phyloP scores from a whole-genome alignment of 2,329 filamentous ascomycete species.

The Ambrosiella beaveri region DNA sequence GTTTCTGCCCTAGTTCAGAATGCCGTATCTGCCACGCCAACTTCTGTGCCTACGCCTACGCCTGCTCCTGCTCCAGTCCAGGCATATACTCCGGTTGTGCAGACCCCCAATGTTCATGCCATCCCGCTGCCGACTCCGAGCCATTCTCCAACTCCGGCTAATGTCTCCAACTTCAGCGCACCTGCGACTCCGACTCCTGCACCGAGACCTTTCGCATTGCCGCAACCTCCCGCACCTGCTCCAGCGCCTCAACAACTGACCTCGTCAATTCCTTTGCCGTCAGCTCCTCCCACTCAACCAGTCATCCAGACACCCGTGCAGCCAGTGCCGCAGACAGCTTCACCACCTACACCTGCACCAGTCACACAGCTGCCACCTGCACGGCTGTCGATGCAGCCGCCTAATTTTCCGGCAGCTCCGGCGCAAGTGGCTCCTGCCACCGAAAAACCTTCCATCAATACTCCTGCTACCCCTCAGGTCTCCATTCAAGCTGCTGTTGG shows the following conservation, averaged over 20 bases:
- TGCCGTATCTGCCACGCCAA: not conserved
- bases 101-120: not conserved
- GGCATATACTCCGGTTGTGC: not conserved
- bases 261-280: not conserved
- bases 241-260: not conserved
- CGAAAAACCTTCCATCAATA: not conserved
- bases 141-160: not conserved
- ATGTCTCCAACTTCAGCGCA: not conserved
- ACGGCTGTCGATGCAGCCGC: not conserved
- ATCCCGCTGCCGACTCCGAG: slow-evolving; percentile 3
- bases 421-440: not conserved
- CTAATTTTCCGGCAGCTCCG: too few species aligned
- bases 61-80: not conserved
- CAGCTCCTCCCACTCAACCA: not conserved
- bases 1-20: not conserved
- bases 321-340: too few species aligned
- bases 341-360: too few species aligned
- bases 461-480: not conserved
- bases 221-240: not conserved
- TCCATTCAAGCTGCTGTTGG: not conserved
- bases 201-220: not conserved
- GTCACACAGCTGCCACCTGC: not conserved
- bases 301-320: too few species aligned
- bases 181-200: not conserved
- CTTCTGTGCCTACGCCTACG: not conserved